Base-by-base conservation (phyloP, 441 rosid genomes). In the Syzygium malaccense region DNA sequence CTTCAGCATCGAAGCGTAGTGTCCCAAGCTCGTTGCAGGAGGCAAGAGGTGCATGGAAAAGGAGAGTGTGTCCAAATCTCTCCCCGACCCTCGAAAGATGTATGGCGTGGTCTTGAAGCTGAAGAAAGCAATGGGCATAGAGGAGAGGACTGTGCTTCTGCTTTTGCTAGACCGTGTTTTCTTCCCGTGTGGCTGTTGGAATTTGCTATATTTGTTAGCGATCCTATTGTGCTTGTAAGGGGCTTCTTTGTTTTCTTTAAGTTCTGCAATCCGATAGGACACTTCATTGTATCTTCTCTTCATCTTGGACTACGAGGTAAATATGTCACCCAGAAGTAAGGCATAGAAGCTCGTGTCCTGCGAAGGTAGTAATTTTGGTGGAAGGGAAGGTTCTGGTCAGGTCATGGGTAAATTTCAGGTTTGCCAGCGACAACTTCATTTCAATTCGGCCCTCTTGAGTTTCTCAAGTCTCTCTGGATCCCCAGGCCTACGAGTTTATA, bases 1-100 rank as follows among this genome's bases (percentile, higher is more conserved):
- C 41, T 90, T 90, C 87, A 88, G 88, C 80, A 33, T 88, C 4
- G 88, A 84, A 55, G 60, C 86, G 8, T 87, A 90, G 87, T 84
- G 87, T 58, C 91, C 91, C 19, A 86, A 86, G 54, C 64, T 90
- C 79, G 88, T 78, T 28, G 85, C 86, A 6, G 78, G 86, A 66
- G 62, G 32, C 53, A 79, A 87, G 64, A 78, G 86, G 86, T 88
- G 91, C 85, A 4, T 86, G 87, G 79, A 86, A 55, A 86, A 33
- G 48, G 90, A 90, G 33, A 60, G 48, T 4, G 71, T 88, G 8
- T 55, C 90, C 60, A 88, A 88, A 58, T 80, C 87, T n/a, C 90
- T 90, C n/a, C 64, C 89, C 18, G 89, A 86, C 66, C 55, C 25
- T n/a, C 49, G 85, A 32, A 87, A 89, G 55, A 66, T 89, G 14